These are phyloP conservation scores for Mucor indicus DNA, from an alignment of 371 early-diverging fungal species.

Conservation along the genomic window DNA sequence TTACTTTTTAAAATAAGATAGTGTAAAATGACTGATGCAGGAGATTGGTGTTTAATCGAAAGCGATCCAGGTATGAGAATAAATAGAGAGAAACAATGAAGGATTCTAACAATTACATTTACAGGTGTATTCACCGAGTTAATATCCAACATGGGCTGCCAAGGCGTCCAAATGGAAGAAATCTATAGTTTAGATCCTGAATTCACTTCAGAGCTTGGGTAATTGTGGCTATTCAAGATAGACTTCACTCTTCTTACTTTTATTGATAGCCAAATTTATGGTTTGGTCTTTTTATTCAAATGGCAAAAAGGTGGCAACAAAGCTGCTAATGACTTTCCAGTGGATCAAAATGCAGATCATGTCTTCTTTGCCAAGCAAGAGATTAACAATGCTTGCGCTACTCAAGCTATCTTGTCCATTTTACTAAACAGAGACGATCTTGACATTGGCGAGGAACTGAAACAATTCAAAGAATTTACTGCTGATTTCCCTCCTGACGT, in stretches of 20 bases:
- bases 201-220: conserved; percentile 56
- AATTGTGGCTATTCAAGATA: background rate
- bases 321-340: conserved; percentile 3
- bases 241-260: background rate
- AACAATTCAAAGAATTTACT: conserved; percentile 77
- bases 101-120: no score
- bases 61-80: conserved; percentile 73
- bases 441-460: conserved; percentile 71
- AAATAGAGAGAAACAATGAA: no score
- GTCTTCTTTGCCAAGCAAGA: conserved; percentile 82
- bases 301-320: conserved; percentile 57
- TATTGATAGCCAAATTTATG: conserved; percentile 68
- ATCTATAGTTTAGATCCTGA: conserved; percentile 69
- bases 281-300: conserved; percentile 90
- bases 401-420: conserved; percentile 90
- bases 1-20: no score
- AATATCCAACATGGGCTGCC: conserved; percentile 79
- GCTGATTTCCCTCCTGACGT: conserved; percentile 80
- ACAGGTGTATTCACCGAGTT: conserved; percentile 89
- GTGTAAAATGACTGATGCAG: background rate
- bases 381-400: conserved; percentile 88
- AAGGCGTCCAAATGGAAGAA: conserved; percentile 82
- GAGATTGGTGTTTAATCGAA: conserved; percentile 80
- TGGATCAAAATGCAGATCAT: conserved; percentile 28
- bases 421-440: conserved; percentile 72